Evolutionary conservation across 108 stramenopile genomes (phyloP), one percentile per base, ranked within the genome.

Genomic region (Conticribra weissflogii): DNA sequence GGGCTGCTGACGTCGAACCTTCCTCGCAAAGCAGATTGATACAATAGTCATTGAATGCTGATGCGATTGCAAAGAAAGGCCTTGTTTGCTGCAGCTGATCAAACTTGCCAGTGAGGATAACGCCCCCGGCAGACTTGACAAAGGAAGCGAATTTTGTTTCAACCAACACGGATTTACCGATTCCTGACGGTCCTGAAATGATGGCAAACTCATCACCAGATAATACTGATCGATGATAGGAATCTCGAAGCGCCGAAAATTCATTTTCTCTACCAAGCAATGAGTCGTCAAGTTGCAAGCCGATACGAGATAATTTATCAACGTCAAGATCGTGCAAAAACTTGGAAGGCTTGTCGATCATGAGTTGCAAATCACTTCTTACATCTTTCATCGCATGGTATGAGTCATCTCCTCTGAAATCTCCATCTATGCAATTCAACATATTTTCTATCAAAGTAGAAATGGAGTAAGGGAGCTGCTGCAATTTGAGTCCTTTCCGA

Each of bases 281-380:
- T 0, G 46, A 19, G 2, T 56, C 48, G 32, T 59, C 50, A 7
- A 65, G 23, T 28, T 58, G 30, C 9, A 65, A 28, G 2, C 56
- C 64, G 5, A 58, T 60, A 1, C 47, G 1, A 30, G 73, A 59
- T 21, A 74, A 54, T 32, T 65, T 73, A 0, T 63, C 46, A 5
- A 58, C 21, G 36, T 73, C 63, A 0, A 73, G 16, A 31, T 57
- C 53, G 16, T 28, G 46, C 34, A 73, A 63, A 54, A 73, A 73
- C 31, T 32, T 45, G 15, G 44, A 24, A 4, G 72, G 72, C 32
- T 73, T 58, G 16, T 73, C 63, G 4, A 73, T 8, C 72, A 73
- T 73, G 14, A 65, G 49, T 33, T 65, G 72, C 57, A 73, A 59
- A 44, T 73, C 72, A 51, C 5, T 44, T 16, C 44, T 51, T 12